These are phyloP conservation scores for Lactarius hengduanensis DNA, from an alignment of 768 basidiomycete species.

Conservation along the genomic window DNA sequence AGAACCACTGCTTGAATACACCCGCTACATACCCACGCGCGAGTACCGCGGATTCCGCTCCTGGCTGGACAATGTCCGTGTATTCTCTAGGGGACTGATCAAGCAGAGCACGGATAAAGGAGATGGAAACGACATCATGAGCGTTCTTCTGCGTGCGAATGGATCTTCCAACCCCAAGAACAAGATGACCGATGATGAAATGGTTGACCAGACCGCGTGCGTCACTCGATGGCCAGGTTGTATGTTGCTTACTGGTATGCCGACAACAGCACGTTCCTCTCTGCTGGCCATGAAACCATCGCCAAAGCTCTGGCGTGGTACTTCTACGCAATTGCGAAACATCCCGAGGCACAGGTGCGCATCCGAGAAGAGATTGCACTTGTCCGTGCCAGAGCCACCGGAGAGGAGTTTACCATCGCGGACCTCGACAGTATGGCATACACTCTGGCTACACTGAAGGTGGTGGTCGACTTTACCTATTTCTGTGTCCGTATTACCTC, in stretches of 20 bases:
- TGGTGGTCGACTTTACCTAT: not conserved
- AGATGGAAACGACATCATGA: constrained; percentile 7
- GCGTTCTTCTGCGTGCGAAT: constrained; percentile 1
- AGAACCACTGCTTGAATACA: not conserved
- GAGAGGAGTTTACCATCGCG: not conserved
- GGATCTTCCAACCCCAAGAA: not conserved
- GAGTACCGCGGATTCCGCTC: constrained; percentile 4
- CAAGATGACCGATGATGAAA: not conserved
- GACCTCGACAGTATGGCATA: constrained; percentile 4
- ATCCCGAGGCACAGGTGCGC: constrained; percentile 3
- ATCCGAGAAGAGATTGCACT: constrained; percentile 25
- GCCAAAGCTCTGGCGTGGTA: not conserved
- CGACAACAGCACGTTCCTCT: constrained; percentile 1
- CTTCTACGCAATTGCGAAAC: constrained; percentile 1
- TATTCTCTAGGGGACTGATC: not conserved
- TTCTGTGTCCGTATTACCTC: not conserved
- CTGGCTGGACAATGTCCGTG: not conserved
- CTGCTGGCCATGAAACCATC: not conserved
- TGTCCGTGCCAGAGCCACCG: constrained; percentile 6
- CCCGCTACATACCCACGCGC: not conserved
- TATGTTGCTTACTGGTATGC: not conserved
- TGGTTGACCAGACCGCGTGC: not conserved
- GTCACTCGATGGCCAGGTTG: not conserved
- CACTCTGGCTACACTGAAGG: constrained; percentile 10
- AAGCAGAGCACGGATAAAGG: not conserved